phyloP scores from a whole-genome alignment of 495 filamentous ascomycete species.

The Neurospora sublineolata region DNA sequence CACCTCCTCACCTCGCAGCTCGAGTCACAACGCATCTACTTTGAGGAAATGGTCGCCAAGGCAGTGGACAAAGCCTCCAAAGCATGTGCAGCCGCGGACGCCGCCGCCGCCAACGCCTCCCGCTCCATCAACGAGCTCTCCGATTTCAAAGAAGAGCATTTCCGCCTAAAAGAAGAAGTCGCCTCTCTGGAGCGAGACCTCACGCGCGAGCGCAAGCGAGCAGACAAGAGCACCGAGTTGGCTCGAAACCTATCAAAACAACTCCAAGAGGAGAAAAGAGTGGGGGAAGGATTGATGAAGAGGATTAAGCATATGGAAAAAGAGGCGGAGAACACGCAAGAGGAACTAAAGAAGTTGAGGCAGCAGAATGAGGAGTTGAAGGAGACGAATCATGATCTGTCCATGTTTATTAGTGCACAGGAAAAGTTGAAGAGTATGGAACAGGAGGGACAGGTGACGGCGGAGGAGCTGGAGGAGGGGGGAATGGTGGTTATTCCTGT shows the following conservation, averaged over 20 bases:
- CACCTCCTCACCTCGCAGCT: constrained; percentile 85
- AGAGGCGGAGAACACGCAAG: constrained; percentile 41
- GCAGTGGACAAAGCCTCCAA: constrained; percentile 82
- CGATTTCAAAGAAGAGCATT: constrained; percentile 42
- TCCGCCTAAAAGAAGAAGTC: constrained; percentile 46
- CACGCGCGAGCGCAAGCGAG: constrained; percentile 52
- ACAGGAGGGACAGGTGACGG: constrained; percentile 47
- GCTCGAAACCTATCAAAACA: constrained; percentile 65
- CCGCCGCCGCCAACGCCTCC: constrained; percentile 44
- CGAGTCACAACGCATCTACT: constrained; percentile 84
- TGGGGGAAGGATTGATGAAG: constrained; percentile 67
- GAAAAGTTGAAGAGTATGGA: constrained; percentile 67
- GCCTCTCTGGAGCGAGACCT: constrained; percentile 58
- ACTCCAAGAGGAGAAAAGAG: constrained; percentile 78
- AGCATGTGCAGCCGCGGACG: constrained; percentile 53
- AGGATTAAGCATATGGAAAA: constrained; percentile 56
- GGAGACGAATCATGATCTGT: constrained; percentile 83
- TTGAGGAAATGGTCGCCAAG: constrained; percentile 84
- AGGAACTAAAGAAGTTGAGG: constrained; percentile 37
- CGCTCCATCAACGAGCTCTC: constrained; percentile 39
- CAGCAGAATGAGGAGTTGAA: constrained; percentile 50
- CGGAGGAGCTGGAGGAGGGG: constrained; percentile 40
- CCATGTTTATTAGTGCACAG: constrained; percentile 75
- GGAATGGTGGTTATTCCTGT: constrained; percentile 33
- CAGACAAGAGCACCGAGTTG: constrained; percentile 59